phyloP scores from a whole-genome alignment of 257 asterid species.

The Handroanthus guayacan region DNA sequence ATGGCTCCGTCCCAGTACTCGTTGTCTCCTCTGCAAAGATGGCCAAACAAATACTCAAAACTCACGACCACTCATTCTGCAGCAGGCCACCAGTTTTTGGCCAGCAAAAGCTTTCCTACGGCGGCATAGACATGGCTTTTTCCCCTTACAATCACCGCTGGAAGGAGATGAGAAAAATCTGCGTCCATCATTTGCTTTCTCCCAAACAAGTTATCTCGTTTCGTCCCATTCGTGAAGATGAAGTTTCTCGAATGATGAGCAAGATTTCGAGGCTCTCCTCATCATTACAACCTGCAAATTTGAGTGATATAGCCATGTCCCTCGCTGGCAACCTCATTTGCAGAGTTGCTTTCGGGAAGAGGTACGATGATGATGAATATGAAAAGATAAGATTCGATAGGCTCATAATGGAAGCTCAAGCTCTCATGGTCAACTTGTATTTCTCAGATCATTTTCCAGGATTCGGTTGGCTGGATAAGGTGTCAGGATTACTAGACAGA shows the following conservation, averaged over 20 bases:
- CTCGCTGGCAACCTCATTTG: slow-evolving; percentile 46
- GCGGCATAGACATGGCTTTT: slow-evolving; percentile 47
- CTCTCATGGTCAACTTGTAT: slow-evolving; percentile 46
- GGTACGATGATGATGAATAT: slow-evolving; percentile 42
- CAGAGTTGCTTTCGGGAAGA: slow-evolving; percentile 50
- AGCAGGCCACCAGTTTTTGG: slow-evolving; percentile 40
- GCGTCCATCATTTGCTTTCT: slow-evolving; percentile 38
- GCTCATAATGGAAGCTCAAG: slow-evolving; percentile 45
- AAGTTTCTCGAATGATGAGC: slow-evolving; percentile 31
- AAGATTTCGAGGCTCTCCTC: not conserved
- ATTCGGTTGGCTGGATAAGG: slow-evolving; percentile 47
- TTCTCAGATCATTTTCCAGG: slow-evolving; percentile 45
- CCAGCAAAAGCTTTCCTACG: slow-evolving; percentile 46
- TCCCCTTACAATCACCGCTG: slow-evolving; percentile 40
- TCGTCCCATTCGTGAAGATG: slow-evolving; percentile 41
- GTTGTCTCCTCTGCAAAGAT: slow-evolving; percentile 33
- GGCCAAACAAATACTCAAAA: slow-evolving; percentile 31
- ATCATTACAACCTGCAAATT: not conserved
- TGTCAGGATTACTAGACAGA: slow-evolving; percentile 34
- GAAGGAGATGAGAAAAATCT: slow-evolving; percentile 36
- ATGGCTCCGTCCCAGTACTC: slow-evolving; percentile 31
- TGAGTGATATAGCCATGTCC: slow-evolving; percentile 40
- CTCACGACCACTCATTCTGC: slow-evolving; percentile 38
- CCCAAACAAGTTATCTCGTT: slow-evolving; percentile 40
- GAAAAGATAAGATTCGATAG: slow-evolving; percentile 40